phyloP scores from a whole-genome alignment of 2,329 filamentous ascomycete genomes.

The Mollisiaceae sp. region DNA sequence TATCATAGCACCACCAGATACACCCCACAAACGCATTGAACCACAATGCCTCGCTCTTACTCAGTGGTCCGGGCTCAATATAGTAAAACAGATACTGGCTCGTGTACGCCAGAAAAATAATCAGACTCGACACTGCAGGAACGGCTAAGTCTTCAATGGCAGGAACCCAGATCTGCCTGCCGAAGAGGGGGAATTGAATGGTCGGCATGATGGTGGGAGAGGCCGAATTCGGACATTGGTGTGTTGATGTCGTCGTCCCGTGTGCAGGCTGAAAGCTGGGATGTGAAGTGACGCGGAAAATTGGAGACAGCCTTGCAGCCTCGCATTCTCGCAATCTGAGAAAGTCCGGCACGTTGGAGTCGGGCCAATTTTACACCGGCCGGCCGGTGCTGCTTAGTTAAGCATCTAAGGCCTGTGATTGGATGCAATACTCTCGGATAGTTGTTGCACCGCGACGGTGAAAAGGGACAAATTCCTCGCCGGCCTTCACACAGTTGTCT shows the following conservation, averaged over 20 bases:
- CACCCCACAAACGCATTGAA: constrained; percentile 71
- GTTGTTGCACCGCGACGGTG: neutral
- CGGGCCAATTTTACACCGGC: neutral
- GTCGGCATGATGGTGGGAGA: neutral
- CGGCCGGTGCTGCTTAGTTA: neutral
- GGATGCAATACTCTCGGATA: neutral
- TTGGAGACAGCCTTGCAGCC: neutral
- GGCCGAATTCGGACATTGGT: constrained; percentile 4
- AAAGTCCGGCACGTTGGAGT: neutral
- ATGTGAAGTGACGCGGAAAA: neutral
- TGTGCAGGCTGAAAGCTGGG: neutral
- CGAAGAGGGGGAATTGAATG: constrained; percentile 4
- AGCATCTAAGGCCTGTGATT: neutral
- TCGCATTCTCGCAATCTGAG: neutral
- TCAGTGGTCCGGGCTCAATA: constrained; percentile 65
- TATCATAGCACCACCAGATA: constrained; percentile 73
- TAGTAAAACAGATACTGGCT: constrained; percentile 74
- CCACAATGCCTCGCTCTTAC: constrained; percentile 57
- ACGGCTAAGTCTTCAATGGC: constrained; percentile 59
- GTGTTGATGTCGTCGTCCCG: neutral
- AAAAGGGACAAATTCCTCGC: no score
- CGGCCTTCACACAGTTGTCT: no score
- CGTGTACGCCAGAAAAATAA: constrained; percentile 72
- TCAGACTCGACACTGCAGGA: constrained; percentile 69
- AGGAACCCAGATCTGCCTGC: constrained; percentile 21